Conservation (phyloP, 202 grass and related monocot genomes). For the Zoysia matrella region DNA sequence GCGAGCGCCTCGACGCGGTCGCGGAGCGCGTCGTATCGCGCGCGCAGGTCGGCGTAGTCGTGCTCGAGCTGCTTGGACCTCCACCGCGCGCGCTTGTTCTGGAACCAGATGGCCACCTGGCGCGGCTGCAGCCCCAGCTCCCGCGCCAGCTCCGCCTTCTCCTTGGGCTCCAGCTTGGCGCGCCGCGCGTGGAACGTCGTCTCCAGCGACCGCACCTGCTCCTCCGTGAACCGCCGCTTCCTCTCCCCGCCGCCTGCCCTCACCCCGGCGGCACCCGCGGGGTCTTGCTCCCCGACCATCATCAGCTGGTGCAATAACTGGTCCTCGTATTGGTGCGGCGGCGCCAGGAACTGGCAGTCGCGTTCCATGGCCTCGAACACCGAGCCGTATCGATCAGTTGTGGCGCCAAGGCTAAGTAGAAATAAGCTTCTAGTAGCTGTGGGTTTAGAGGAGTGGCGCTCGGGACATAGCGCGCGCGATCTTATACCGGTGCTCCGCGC, state of each 20-base stretch:
- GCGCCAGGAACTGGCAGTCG: constrained; percentile 35
- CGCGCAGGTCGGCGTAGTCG: constrained; percentile 55
- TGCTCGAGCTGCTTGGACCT: too few species aligned
- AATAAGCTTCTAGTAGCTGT: background rate
- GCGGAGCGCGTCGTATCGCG: constrained; percentile 55
- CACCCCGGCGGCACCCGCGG: background rate
- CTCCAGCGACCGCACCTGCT: constrained; percentile 85
- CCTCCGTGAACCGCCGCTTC: constrained; percentile 87
- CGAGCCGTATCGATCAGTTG: background rate
- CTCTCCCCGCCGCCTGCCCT: constrained; percentile 29
- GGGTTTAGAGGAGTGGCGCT: background rate
- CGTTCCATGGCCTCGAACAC: constrained; percentile 39
- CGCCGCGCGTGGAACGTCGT: constrained; percentile 63
- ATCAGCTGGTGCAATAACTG: constrained; percentile 17
- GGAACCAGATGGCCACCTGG: too few species aligned
- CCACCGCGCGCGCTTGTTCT: too few species aligned
- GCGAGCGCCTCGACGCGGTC: constrained; percentile 48
- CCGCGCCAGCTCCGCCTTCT: too few species aligned
- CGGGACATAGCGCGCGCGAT: background rate
- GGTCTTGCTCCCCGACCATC: background rate
- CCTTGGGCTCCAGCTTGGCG: too few species aligned
- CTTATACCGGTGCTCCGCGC: constrained; percentile 22
- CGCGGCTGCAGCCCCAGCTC: too few species aligned
- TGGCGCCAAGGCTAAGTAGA: background rate
- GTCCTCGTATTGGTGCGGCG: background rate